Base-by-base conservation (phyloP, 2,329 filamentous ascomycete genomes). In the Trichoderma afroharzianum region DNA sequence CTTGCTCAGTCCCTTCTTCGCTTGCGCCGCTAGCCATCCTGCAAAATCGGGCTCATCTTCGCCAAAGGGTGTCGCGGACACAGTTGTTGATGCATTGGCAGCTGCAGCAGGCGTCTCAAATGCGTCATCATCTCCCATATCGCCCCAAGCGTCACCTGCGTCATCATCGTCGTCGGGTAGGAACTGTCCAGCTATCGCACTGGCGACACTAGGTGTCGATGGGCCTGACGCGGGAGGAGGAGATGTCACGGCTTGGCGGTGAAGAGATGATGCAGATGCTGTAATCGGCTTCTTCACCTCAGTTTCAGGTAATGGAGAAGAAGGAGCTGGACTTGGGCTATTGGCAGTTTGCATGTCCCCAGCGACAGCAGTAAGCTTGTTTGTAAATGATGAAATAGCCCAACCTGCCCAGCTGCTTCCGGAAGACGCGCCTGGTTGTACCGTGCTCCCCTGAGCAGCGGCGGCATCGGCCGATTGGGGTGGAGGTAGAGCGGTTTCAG, bases 331-430 rank as follows among this genome's bases (percentile, higher is more conserved):
- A 3, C 84, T 77, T 2, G 82, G 79, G 43, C 83, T 83, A 72
- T 86, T 86, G 68, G 85, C 81, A 21, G 86, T 83, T 78, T 95
- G 87, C 74, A 99, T 99, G 71, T 98, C 92, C 21, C 96, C 96
- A 9, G 92, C 92, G 0, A 94, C 94, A 0, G 92, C 83, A 2
- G 93, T 91, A 14, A 98, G 81, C 77, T 97, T 98, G 82, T 98
- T 98, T 2, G 96, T 98, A 79, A 99, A 99, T 1, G 94, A 98
- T 0, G 96, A 98, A 69, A 99, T 98, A 1, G 96, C 96, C 96
- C 96, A 99, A 14, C 96, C 96, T 1, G 96, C 90, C 96, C 96
- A 98, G 21, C 80, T 77, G 26, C 36, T 63, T 26, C 50, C 68
- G 6, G 77, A 73, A n/a, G 75, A 72, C n/a, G 87, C 86, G 3